Conservation (phyloP, 257 asterid species). For the Thymus quinquecostatus region DNA sequence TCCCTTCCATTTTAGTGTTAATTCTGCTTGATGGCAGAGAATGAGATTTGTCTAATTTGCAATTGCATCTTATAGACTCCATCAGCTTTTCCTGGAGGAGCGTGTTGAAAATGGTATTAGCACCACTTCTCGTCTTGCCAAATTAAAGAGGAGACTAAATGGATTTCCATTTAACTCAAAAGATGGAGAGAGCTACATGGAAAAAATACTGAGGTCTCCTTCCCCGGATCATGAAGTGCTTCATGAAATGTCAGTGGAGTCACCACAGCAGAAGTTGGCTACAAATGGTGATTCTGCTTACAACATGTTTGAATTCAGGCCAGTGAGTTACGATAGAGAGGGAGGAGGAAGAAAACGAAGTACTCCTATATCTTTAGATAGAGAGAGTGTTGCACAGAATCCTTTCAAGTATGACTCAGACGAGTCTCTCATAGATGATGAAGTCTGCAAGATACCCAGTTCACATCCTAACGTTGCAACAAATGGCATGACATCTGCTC, state of each 20-base stretch:
- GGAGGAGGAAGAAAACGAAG: slow-evolving; percentile 44
- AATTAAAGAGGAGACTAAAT: slow-evolving; percentile 80
- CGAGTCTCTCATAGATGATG: slow-evolving; percentile 41
- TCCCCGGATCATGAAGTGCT: slow-evolving; percentile 75
- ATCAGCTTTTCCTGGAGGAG: slow-evolving; percentile 89
- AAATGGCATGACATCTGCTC: slow-evolving; percentile 43
- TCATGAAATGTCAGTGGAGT: slow-evolving; percentile 51
- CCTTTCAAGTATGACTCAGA: slow-evolving; percentile 36
- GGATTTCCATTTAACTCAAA: slow-evolving; percentile 81
- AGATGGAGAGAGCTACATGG: slow-evolving; percentile 90
- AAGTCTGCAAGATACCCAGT: slow-evolving; percentile 37
- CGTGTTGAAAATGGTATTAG: slow-evolving; percentile 62
- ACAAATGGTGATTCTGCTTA: slow-evolving; percentile 42
- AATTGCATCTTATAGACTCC: slow-evolving; percentile 66
- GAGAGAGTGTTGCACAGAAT: slow-evolving; percentile 40
- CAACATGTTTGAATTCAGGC: slow-evolving; percentile 48
- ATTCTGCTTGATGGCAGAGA: slow-evolving; percentile 23
- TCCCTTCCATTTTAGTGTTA: background rate
- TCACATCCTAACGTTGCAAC: slow-evolving; percentile 38
- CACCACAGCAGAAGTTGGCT: slow-evolving; percentile 41
- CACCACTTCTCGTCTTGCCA: slow-evolving; percentile 56
- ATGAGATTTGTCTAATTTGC: slow-evolving; percentile 26
- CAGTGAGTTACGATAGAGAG: slow-evolving; percentile 49
- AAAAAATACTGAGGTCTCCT: slow-evolving; percentile 58
- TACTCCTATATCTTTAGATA: slow-evolving; percentile 50